phyloP scores from a whole-genome alignment of 2,329 filamentous ascomycete species.

The Pseudogymnoascus sp. region DNA sequence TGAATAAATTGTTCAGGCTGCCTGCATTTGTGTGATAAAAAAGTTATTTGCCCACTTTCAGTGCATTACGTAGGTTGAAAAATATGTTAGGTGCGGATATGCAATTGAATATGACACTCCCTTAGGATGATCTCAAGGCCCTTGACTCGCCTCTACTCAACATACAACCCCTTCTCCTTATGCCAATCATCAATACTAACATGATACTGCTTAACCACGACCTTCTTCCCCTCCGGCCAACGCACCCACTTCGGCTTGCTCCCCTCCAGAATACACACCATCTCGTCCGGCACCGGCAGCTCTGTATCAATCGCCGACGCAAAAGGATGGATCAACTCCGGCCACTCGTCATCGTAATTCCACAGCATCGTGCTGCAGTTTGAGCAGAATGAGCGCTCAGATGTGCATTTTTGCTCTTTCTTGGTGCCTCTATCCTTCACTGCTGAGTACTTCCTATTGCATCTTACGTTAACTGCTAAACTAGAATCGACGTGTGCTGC shows the following conservation, averaged over 20 bases:
- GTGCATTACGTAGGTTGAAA: too few relatives aligned
- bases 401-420: constrained; percentile 31
- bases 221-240: constrained; percentile 40
- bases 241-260: constrained; percentile 39
- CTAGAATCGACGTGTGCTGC: background rate
- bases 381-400: constrained; percentile 39
- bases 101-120: background rate
- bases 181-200: constrained; percentile 39
- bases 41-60: background rate
- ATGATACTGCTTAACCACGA: constrained; percentile 32
- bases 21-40: background rate
- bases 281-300: constrained; percentile 36
- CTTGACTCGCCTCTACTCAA: constrained; percentile 11
- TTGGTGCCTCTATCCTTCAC: constrained; percentile 36
- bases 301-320: constrained; percentile 41
- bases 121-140: background rate
- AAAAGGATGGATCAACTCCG: constrained; percentile 41
- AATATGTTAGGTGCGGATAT: background rate
- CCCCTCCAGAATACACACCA: constrained; percentile 37
- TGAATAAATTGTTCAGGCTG: background rate
- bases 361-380: constrained; percentile 40
- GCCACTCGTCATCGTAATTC: constrained; percentile 40
- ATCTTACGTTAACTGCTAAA: background rate
- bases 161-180: constrained; percentile 30
- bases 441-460: constrained; percentile 35